Evolutionary conservation across 257 asterid species (phyloP).

Genomic region (Ajuga chamaepitys): DNA sequence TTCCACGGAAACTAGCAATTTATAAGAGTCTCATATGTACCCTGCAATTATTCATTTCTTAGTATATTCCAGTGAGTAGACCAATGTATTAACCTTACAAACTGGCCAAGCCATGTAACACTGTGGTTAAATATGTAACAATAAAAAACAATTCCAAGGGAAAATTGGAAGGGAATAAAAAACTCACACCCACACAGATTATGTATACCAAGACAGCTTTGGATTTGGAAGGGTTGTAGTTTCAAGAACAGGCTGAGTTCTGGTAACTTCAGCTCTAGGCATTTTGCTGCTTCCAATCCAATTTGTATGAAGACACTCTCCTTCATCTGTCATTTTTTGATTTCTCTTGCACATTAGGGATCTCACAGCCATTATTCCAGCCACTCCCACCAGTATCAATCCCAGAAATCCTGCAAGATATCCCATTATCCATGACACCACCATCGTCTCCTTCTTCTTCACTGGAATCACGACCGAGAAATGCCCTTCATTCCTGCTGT

Average conservation of each 20-base stretch:
- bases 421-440: constrained; percentile 41
- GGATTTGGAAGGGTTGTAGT: constrained; percentile 44
- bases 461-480: constrained; percentile 40
- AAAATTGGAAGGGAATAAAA: too few species aligned
- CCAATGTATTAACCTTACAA: too few species aligned
- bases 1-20: too few species aligned
- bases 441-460: constrained; percentile 20
- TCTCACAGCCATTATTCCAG: constrained; percentile 25
- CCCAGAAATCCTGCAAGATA: constrained; percentile 39
- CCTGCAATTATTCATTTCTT: too few species aligned
- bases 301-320: constrained; percentile 40
- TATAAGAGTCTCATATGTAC: too few species aligned
- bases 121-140: too few species aligned
- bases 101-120: too few species aligned
- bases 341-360: constrained; percentile 28
- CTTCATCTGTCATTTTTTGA: constrained; percentile 49
- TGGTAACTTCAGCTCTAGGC: constrained; percentile 60
- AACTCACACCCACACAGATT: too few species aligned
- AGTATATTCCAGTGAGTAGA: too few species aligned
- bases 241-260: constrained; percentile 67
- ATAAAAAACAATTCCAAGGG: not conserved
- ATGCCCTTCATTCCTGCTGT: constrained; percentile 48
- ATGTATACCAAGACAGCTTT: constrained; percentile 38
- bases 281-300: constrained; percentile 60
- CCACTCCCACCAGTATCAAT: constrained; percentile 31